These are phyloP conservation scores for Croton setiger DNA, from an alignment of 441 rosid species.

Conservation along the genomic window DNA sequence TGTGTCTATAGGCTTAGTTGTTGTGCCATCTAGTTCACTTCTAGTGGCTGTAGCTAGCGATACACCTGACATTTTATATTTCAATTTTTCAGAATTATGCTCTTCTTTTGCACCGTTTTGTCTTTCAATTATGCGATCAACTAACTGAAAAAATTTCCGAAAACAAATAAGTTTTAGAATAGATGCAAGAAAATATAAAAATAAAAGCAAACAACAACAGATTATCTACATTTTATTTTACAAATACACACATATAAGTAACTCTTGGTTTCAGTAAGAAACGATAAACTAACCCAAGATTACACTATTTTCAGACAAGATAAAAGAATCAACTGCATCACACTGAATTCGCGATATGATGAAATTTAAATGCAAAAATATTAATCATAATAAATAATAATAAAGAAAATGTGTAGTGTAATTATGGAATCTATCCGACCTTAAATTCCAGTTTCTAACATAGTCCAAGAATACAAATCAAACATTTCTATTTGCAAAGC, in stretches of 20 bases:
- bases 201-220: too few relatives aligned
- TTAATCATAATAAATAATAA: background rate
- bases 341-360: too few relatives aligned
- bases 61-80: constrained; percentile 64
- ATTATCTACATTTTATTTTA: too few relatives aligned
- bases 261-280: too few relatives aligned
- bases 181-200: too few relatives aligned
- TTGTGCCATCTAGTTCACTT: constrained; percentile 33
- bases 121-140: background rate
- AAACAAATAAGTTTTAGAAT: too few relatives aligned
- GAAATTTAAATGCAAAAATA: background rate
- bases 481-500: background rate
- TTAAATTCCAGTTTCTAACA: background rate
- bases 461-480: background rate
- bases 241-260: too few relatives aligned
- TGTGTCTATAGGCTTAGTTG: constrained; percentile 9
- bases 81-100: background rate
- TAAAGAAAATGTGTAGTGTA: background rate
- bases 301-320: too few relatives aligned
- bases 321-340: too few relatives aligned
- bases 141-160: background rate
- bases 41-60: constrained; percentile 56
- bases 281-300: too few relatives aligned
- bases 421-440: background rate
- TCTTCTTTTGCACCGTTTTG: background rate